phyloP scores from a whole-genome alignment of 257 asterid species.

The Petunia secreta region DNA sequence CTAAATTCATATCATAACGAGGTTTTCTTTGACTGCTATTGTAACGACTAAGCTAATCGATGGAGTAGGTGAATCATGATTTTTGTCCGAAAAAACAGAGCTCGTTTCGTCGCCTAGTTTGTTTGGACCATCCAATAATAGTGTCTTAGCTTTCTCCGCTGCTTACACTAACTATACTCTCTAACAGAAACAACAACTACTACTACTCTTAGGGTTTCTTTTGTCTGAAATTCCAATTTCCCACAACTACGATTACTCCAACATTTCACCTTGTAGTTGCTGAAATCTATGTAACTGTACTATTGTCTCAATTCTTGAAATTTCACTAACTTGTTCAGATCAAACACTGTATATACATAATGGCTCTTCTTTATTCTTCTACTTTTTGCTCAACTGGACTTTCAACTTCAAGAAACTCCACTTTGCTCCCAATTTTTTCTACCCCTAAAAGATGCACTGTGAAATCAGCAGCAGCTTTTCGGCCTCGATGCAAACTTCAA shows the following conservation, averaged over 20 bases:
- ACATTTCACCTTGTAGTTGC: not conserved
- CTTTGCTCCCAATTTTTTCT: constrained; percentile 35
- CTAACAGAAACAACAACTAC: not conserved
- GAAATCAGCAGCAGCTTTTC: constrained; percentile 43
- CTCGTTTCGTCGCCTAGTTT: not conserved
- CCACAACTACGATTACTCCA: constrained; percentile 24
- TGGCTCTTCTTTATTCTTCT: constrained; percentile 58
- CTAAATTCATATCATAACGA: no score
- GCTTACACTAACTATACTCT: not conserved
- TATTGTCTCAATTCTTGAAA: constrained; percentile 25
- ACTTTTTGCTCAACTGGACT: constrained; percentile 54
- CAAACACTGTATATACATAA: not conserved
- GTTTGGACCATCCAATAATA: not conserved
- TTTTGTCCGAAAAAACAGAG: not conserved
- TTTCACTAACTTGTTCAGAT: constrained; percentile 25
- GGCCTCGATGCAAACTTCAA: constrained; percentile 55
- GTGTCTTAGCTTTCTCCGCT: constrained; percentile 34
- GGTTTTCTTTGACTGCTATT: no score
- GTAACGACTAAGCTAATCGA: not conserved
- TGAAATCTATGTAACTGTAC: constrained; percentile 28
- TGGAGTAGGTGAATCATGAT: not conserved
- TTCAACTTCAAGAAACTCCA: constrained; percentile 40
- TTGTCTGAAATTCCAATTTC: not conserved
- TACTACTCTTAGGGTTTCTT: constrained; percentile 19
- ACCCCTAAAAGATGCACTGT: constrained; percentile 41